Base-by-base conservation (phyloP, 768 basidiomycete species). In the Mycena metata region DNA sequence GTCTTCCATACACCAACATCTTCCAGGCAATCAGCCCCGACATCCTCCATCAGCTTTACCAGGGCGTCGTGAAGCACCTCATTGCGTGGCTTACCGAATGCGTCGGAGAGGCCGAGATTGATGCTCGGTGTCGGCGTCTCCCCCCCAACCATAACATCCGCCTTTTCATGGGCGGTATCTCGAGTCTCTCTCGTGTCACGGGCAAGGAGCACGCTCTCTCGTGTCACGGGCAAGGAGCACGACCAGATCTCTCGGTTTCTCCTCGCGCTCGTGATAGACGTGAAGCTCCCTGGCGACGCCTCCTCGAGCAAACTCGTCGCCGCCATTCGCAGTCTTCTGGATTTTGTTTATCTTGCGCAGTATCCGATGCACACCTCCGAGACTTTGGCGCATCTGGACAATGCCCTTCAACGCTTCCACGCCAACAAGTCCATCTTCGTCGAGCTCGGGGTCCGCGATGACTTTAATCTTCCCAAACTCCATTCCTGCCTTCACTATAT, bases 321-420 rank as follows among this genome's bases (percentile, higher is more conserved):
- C 8, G 77, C 77, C n/a, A 57, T 68, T 3, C 74, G 74, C 6
- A 76, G 76, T 0, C 43, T 82, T 0, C 66, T 80, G 2, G 77
- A 83, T 61, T 83, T 83, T 62, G 64, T 79, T 19, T 82, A 79
- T 56, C 51, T 78, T 8, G 75, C 81, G 0, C 78, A 79, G 19
- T 78, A 76, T 54, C 73, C 75, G 1, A 15, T 67, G 2, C 80
- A 82, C 45, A 67, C 72, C 0, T 54, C 64, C 0, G 52, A 67
- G 12, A 77, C 76, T 2, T 74, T 83, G 2, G 33, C 26, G 0
- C 35, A 39, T 4, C 45, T 84, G 0, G 41, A 71, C 5, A 50
- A 60, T 0, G 73, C 76, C 0, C 72, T 81, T 1, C 17, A 50
- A 2, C 35, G 33, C 1, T 83, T 83, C 57, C 82, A 83, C 57